Evolutionary conservation across 305 asterid genomes (phyloP).

Genomic region (Coffea humblotiana): DNA sequence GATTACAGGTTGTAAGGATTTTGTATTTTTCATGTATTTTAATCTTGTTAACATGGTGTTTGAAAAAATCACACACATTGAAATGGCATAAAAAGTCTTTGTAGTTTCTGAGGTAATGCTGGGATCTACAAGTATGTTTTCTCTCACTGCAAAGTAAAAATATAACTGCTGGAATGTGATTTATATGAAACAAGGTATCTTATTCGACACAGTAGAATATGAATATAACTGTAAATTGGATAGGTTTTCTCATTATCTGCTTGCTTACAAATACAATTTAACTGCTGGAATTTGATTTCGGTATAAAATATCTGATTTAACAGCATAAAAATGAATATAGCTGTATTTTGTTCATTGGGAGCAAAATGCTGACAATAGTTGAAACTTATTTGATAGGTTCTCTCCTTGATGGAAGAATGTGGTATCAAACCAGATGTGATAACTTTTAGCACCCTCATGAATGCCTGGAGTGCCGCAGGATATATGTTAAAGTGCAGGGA

Average conservation of each 20-base stretch:
- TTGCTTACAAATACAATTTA: neutral
- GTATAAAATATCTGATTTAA: neutral
- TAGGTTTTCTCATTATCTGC: neutral
- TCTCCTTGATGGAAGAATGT: constrained; percentile 61
- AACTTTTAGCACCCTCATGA: constrained; percentile 79
- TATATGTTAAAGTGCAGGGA: constrained; percentile 67
- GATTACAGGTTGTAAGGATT: too few species aligned
- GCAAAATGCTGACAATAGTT: constrained; percentile 10
- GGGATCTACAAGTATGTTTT: too few species aligned
- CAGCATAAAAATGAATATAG: neutral
- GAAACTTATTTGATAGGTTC: constrained; percentile 39
- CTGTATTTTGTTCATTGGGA: neutral
- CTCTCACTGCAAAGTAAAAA: too few species aligned
- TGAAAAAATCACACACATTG: neutral
- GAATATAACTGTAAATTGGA: too few species aligned
- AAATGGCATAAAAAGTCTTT: neutral
- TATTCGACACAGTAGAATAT: too few species aligned
- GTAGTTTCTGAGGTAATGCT: too few species aligned
- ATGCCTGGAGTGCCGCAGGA: constrained; percentile 75
- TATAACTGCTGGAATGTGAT: too few species aligned
- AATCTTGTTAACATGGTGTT: neutral
- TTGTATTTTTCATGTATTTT: neutral
- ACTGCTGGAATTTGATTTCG: neutral
- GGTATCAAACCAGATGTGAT: constrained; percentile 71
- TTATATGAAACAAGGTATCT: too few species aligned